A percentile compares a stretch with the other conserved stretches of the same genome.
Conservation (phyloP, 192 early-diverging fungal genomes). For the Podila verticillata region DNA sequence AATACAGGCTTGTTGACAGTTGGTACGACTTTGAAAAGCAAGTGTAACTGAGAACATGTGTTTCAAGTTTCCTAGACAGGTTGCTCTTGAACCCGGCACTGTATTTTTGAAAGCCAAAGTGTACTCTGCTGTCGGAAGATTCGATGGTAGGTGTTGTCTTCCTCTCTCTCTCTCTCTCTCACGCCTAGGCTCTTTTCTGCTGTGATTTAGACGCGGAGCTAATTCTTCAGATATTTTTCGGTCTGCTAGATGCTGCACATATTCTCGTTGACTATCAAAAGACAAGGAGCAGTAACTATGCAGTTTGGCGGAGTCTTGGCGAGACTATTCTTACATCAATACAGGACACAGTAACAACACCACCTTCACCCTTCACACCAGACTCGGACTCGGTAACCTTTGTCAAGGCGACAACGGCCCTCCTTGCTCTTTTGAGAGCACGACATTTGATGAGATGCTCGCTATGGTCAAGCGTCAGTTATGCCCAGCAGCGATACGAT, state of each 20-base stretch:
- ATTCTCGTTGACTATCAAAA: slow-evolving; percentile 30
- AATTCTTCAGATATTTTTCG: not conserved
- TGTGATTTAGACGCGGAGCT: not conserved
- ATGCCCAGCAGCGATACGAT: slow-evolving; percentile 21
- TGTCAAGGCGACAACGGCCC: not conserved
- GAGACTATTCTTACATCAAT: slow-evolving; percentile 16
- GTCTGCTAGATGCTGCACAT: slow-evolving; percentile 12
- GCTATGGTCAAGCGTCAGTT: slow-evolving; percentile 22
- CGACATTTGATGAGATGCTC: slow-evolving; percentile 35
- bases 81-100: slow-evolving; percentile 21
- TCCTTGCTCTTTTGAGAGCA: slow-evolving; percentile 28
- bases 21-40: not conserved
- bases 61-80: slow-evolving; percentile 6
- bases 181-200: not conserved
- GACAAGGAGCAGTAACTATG: slow-evolving; percentile 41
- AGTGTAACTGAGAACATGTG: not conserved
- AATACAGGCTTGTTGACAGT: not conserved
- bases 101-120: slow-evolving; percentile 41
- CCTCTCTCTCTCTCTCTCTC: too few relatives aligned
- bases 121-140: slow-evolving; percentile 23
- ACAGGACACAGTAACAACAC: not conserved
- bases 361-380: not conserved
- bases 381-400: not conserved
- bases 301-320: slow-evolving; percentile 27
- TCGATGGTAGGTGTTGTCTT: slow-evolving; percentile 13